A percentile compares a stretch with the other conserved stretches of the same genome.
These are phyloP conservation scores for Flaveria linearis DNA, from an alignment of 129 eudicot species.

Conservation along the genomic window DNA sequence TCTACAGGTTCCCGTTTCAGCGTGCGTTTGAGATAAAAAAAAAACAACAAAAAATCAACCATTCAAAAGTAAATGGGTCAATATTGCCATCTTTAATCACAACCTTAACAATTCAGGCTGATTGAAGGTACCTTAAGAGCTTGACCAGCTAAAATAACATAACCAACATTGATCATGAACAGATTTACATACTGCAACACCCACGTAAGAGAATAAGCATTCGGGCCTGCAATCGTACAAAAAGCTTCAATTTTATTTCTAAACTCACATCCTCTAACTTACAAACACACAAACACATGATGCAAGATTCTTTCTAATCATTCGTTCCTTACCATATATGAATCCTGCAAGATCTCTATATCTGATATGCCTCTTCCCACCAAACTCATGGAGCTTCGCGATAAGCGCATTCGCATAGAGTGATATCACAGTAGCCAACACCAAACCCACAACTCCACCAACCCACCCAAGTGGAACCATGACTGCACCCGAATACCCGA, in stretches of 20 bases:
- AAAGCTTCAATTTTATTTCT: slow-evolving; percentile 26
- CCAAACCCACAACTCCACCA: slow-evolving; percentile 80
- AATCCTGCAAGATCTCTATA: slow-evolving; percentile 98
- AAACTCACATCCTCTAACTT: background rate
- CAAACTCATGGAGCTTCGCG: slow-evolving; percentile 91
- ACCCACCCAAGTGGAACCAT: slow-evolving; percentile 98
- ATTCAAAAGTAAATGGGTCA: background rate
- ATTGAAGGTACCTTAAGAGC: slow-evolving; percentile 67
- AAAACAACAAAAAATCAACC: background rate
- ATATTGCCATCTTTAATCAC: background rate
- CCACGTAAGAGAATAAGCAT: slow-evolving; percentile 87
- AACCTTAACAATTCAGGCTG: background rate
- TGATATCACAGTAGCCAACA: slow-evolving; percentile 68
- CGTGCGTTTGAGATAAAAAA: background rate
- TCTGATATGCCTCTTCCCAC: slow-evolving; percentile 93
- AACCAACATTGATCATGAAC: slow-evolving; percentile 90
- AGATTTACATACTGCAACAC: slow-evolving; percentile 74
- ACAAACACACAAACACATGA: background rate
- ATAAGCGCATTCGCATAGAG: slow-evolving; percentile 82
- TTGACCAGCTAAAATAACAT: slow-evolving; percentile 82
- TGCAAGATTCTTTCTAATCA: background rate
- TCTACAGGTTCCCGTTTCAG: background rate
- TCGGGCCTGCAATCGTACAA: slow-evolving; percentile 53
- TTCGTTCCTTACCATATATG: slow-evolving; percentile 58
- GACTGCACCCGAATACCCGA: slow-evolving; percentile 85